Evolutionary conservation across 2,329 filamentous ascomycete genomes (phyloP), one percentile per base, ranked within the genome.

Genomic region (Aspergillus fructus): DNA sequence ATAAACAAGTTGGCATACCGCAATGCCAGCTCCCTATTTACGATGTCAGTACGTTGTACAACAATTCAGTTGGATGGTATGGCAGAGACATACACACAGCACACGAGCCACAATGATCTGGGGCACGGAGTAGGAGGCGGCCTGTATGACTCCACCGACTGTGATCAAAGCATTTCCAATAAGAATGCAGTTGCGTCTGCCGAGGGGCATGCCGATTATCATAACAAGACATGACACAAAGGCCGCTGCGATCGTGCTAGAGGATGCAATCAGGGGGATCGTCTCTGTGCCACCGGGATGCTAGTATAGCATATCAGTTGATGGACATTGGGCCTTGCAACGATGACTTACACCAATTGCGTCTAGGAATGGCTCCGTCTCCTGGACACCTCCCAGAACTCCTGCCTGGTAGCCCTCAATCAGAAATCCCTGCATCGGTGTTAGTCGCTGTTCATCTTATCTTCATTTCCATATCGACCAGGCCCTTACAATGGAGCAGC

Each of bases 61-160:
- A n/a, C 12, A 39, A 39, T 39, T 5, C 11, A 39, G n/a, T 12
- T 5, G 1, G 9, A 39, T 7, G n/a, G n/a, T 5, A 3, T 7
- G 12, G n/a, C 2, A 15, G 37, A 7, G 15, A 40, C 37, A 17
- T 40, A 40, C 56, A 47, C 53, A 57, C 17, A 70, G 58, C 15
- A 71, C 66, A 23, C 69, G 59, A 4, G 64, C 67, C 15, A 67
- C 65, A 46, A 71, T 67, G 9, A 71, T 69, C 34, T 71, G 70
- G 7, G 64, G 59, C 23, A 71, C 65, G 4, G 64, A 67, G 47
- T 63, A 70, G 1, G 69, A 62, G 1, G 67, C 59, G 3, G 68
- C 65, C 60, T 72, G 69, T 8, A 72, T 59, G 12, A 62, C 49
- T 3, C 64, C 66, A n/a, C 68, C 70, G 46, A 71, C 59, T 39